phyloP scores from a whole-genome alignment of 192 early-diverging fungal genomes.

The Linnemannia zychae region DNA sequence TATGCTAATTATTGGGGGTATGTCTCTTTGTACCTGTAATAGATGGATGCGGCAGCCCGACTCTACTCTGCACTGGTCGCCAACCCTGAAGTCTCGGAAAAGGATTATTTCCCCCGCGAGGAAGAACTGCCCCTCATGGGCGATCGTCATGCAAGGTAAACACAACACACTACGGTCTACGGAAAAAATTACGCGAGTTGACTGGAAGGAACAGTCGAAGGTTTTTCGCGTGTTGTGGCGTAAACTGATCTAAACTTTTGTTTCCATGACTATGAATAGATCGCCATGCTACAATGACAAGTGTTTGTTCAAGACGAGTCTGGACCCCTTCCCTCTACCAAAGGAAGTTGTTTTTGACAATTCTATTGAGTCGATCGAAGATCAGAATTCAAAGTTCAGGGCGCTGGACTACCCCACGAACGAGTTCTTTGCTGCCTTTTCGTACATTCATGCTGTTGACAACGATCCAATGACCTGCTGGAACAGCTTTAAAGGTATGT shows the following conservation, averaged over 20 bases:
- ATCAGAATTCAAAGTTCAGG: constrained; percentile 57
- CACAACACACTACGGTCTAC: not conserved
- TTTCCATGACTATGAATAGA: constrained; percentile 20
- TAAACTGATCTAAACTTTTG: not conserved
- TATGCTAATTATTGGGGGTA: not conserved
- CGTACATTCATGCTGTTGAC: constrained; percentile 67
- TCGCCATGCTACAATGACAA: constrained; percentile 64
- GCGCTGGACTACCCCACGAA: constrained; percentile 50
- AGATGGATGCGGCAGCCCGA: constrained; percentile 62
- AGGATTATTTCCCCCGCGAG: constrained; percentile 59
- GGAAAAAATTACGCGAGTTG: not conserved
- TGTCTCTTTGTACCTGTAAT: not conserved
- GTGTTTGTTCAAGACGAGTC: constrained; percentile 65
- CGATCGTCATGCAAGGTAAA: constrained; percentile 56
- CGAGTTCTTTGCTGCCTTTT: constrained; percentile 55
- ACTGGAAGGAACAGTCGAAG: too few species aligned
- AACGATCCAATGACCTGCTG: constrained; percentile 60
- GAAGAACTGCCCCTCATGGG: constrained; percentile 49
- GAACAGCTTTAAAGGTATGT: constrained; percentile 57
- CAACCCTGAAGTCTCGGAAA: constrained; percentile 42
- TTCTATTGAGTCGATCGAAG: constrained; percentile 47
- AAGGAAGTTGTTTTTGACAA: constrained; percentile 44
- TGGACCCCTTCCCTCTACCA: constrained; percentile 62
- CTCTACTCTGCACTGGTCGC: constrained; percentile 55
- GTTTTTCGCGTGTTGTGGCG: not conserved